Evolutionary conservation across 176 grass and related monocot species (phyloP).

Genomic region (Raddia guianensis): DNA sequence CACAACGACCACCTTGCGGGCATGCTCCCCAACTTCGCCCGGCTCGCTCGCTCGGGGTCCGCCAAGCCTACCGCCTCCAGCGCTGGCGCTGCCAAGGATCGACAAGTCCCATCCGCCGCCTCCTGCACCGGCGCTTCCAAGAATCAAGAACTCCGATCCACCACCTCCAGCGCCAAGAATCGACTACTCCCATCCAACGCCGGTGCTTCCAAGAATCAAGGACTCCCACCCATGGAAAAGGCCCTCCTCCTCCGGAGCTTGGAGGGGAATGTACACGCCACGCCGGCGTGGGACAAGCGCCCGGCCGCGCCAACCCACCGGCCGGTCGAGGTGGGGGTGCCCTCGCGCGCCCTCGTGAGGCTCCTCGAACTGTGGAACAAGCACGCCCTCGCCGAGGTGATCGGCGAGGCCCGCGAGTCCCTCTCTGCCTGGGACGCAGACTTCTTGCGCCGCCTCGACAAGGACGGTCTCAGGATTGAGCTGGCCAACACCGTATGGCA

Average conservation of each 20-base stretch:
- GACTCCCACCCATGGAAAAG: not conserved
- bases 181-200: too few relatives aligned
- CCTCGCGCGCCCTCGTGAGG: not conserved
- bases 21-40: not conserved
- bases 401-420: not conserved
- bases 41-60: too few relatives aligned
- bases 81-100: too few relatives aligned
- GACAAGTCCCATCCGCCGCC: too few relatives aligned
- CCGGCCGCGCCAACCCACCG: not conserved
- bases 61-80: too few relatives aligned
- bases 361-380: not conserved
- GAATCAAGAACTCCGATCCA: too few relatives aligned
- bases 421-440: not conserved
- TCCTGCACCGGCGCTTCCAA: too few relatives aligned
- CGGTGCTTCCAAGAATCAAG: not conserved
- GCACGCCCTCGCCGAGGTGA: not conserved
- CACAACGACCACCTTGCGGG: not conserved
- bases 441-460: conserved; percentile 1
- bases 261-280: not conserved
- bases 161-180: too few relatives aligned
- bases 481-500: not conserved
- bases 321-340: not conserved
- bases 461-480: not conserved
- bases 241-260: conserved; percentile 1
- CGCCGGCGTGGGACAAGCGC: not conserved